Evolutionary conservation across 208 protist species (phyloP).

Genomic region (Trypanosoma scelopori): DNA sequence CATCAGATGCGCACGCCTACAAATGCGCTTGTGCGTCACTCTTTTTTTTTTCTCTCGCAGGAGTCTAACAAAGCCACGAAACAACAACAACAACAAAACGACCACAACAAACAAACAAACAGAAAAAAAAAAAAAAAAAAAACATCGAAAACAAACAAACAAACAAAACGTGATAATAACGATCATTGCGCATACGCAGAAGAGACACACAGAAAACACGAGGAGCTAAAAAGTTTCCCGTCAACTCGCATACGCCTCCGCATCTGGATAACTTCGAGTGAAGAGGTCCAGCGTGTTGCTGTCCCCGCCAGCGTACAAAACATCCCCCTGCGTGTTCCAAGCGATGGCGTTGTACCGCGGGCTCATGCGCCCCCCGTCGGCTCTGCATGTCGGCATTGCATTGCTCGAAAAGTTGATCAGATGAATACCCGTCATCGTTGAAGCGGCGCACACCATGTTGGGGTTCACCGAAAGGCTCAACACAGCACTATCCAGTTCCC

Average conservation of each 20-base stretch:
- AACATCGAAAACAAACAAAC: too few species aligned
- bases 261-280: slow-evolving; percentile 38
- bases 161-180: too few species aligned
- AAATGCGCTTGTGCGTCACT: too few species aligned
- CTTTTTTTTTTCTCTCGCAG: too few species aligned
- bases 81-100: too few species aligned
- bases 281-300: slow-evolving; percentile 76
- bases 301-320: slow-evolving; percentile 77
- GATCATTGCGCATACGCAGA: too few species aligned
- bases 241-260: slow-evolving; percentile 28
- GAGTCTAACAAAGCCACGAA: too few species aligned
- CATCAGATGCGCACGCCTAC: too few species aligned
- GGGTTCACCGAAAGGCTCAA: slow-evolving; percentile 68
- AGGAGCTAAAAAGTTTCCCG: background rate
- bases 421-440: slow-evolving; percentile 81
- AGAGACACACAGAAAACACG: too few species aligned
- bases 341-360: slow-evolving; percentile 73
- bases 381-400: slow-evolving; percentile 47
- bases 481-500: slow-evolving; percentile 82
- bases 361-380: slow-evolving; percentile 50
- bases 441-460: slow-evolving; percentile 73
- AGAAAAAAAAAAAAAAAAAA: too few species aligned
- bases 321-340: slow-evolving; percentile 71
- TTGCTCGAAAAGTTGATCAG: slow-evolving; percentile 69
- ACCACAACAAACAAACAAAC: too few species aligned